Evolutionary conservation across 2,329 filamentous ascomycete genomes (phyloP).

Genomic region (Herpotrichia juniperi): DNA sequence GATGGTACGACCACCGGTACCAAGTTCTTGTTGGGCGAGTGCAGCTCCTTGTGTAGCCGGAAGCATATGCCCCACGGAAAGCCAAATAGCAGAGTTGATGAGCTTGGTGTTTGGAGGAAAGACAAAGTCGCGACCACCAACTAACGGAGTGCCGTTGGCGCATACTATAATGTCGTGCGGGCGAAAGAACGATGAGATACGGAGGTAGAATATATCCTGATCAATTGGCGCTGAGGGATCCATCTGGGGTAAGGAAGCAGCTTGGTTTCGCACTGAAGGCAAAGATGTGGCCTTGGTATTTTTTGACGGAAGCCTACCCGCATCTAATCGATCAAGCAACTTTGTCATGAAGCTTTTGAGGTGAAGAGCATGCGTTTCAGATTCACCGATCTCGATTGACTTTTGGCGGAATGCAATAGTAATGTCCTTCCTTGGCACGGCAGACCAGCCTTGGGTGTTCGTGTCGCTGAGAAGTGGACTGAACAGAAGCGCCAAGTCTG

Average conservation of each 20-base stretch:
- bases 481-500: constrained; percentile 53
- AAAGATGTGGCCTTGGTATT: background rate
- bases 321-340: constrained; percentile 11
- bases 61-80: constrained; percentile 67
- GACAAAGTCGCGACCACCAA: constrained; percentile 17
- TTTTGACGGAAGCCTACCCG: background rate
- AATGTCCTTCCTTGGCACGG: constrained; percentile 42
- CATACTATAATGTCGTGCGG: constrained; percentile 62
- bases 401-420: constrained; percentile 40
- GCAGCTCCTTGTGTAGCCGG: constrained; percentile 62
- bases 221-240: constrained; percentile 47
- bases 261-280: constrained; percentile 5
- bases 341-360: constrained; percentile 26
- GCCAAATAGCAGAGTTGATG: constrained; percentile 62
- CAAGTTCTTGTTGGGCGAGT: constrained; percentile 35
- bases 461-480: constrained; percentile 52
- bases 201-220: constrained; percentile 57
- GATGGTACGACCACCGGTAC: constrained; percentile 32
- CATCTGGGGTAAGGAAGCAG: constrained; percentile 6
- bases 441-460: constrained; percentile 51
- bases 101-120: constrained; percentile 47
- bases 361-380: constrained; percentile 44
- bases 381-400: constrained; percentile 36
- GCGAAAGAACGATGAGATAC: constrained; percentile 55
- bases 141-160: constrained; percentile 61